Evolutionary conservation across 495 filamentous ascomycete species (phyloP).

Genomic region (Annulohypoxylon stygium): DNA sequence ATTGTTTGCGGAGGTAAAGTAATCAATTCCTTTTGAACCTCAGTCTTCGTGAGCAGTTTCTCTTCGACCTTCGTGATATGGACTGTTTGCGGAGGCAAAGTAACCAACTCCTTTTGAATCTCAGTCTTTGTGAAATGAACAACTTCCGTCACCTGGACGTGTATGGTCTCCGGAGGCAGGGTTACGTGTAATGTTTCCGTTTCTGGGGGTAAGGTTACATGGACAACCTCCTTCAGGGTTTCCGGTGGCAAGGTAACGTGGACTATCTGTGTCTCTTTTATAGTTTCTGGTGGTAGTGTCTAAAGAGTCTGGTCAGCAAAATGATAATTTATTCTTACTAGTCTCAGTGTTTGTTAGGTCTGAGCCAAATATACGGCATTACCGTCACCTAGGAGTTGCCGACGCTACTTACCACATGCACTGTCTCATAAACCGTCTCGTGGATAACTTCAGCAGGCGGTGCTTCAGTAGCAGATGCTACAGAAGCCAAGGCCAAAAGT

Average conservation of each 20-base stretch:
- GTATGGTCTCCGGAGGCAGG: slow-evolving; percentile 8
- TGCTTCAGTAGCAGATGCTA: slow-evolving; percentile 24
- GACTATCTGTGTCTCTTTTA: slow-evolving; percentile 30
- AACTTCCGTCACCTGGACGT: too few species aligned
- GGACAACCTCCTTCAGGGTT: slow-evolving; percentile 23
- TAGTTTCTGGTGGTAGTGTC: slow-evolving; percentile 24
- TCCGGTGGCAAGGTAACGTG: slow-evolving; percentile 30
- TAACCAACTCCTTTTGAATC: neutral
- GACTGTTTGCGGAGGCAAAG: slow-evolving; percentile 18
- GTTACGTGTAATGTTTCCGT: slow-evolving; percentile 32
- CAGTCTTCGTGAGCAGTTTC: slow-evolving; percentile 41
- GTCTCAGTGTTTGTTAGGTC: slow-evolving; percentile 21
- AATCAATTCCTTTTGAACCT: slow-evolving; percentile 21
- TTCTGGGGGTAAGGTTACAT: slow-evolving; percentile 22
- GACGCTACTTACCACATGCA: slow-evolving; percentile 33
- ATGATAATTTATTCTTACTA: slow-evolving; percentile 15
- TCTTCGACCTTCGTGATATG: slow-evolving; percentile 42
- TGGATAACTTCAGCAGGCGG: slow-evolving; percentile 9
- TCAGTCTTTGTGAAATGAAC: too few species aligned
- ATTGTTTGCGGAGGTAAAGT: too few species aligned
- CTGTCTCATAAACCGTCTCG: slow-evolving; percentile 33
- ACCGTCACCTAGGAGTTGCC: too few species aligned
- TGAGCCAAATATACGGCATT: too few species aligned
- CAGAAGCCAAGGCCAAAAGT: slow-evolving; percentile 28
- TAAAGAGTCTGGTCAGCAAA: too few species aligned